A percentile compares a stretch with the other conserved stretches of the same genome.
phyloP scores from a whole-genome alignment of 108 stramenopile species.

The Pseudonitzschia pungens region DNA sequence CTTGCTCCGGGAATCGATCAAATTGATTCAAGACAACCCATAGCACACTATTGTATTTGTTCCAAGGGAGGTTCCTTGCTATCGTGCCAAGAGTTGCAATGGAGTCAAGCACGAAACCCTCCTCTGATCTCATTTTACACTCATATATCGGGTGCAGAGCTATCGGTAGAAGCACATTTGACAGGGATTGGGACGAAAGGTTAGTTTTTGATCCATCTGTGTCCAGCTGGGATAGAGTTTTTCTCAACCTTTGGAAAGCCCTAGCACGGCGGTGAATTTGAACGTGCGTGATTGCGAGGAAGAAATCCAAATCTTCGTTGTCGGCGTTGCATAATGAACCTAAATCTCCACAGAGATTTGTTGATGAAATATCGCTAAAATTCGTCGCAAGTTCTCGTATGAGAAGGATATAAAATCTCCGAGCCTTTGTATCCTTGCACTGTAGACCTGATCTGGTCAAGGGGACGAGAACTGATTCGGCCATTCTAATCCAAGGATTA shows the following conservation, averaged over 20 bases:
- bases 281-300: constrained; percentile 92
- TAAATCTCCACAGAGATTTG: constrained; percentile 81
- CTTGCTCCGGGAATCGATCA: constrained; percentile 70
- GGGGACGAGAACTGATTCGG: constrained; percentile 70
- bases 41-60: constrained; percentile 72
- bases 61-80: constrained; percentile 75
- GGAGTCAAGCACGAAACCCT: constrained; percentile 68
- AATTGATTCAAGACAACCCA: constrained; percentile 69
- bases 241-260: constrained; percentile 79
- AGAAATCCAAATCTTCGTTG: constrained; percentile 92
- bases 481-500: constrained; percentile 53
- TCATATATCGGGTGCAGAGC: constrained; percentile 86
- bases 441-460: constrained; percentile 58
- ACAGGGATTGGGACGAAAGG: constrained; percentile 61
- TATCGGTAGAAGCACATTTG: constrained; percentile 83
- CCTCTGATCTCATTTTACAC: constrained; percentile 70
- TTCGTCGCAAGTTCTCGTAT: constrained; percentile 56
- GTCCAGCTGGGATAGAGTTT: constrained; percentile 34
- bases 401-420: constrained; percentile 65
- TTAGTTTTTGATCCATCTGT: constrained; percentile 12
- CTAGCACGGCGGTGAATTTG: constrained; percentile 91
- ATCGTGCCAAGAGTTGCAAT: constrained; percentile 82
- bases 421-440: constrained; percentile 35
- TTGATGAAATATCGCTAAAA: constrained; percentile 37
- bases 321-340: constrained; percentile 62